Base-by-base conservation (phyloP, 192 early-diverging fungal species). In the Chytriomyces sp. region DNA sequence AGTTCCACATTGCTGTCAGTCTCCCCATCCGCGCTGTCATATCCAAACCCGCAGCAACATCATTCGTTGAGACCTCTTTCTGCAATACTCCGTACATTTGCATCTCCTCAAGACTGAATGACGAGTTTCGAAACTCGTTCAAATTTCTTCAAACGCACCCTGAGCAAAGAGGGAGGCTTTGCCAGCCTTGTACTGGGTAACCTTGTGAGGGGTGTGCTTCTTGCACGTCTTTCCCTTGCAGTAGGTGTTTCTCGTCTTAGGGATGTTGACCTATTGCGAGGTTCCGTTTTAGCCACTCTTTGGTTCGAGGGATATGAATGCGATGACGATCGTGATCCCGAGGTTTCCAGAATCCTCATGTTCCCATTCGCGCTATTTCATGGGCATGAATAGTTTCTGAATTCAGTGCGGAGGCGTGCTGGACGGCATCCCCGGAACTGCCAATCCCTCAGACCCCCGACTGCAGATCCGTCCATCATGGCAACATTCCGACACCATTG, bases 131-230 rank as follows among this genome's bases (percentile, higher is more conserved):
- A n/a, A n/a, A n/a, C n/a, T n/a, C n/a, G n/a, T n/a, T n/a, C n/a
- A n/a, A n/a, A n/a, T n/a, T n/a, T n/a, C n/a, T n/a, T n/a, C n/a
- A n/a, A n/a, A n/a, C 85, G 81, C 82, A 98, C 96, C 96, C 89
- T 99, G 97, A 77, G 94, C 96, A 80, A 95, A 99, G 77, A 97
- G 89, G 73, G 97, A 99, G 76, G 91, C 96, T 91, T 99, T 98
- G 74, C 97, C 97, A 70, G 93, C 94, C 94, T 98, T 99, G 95
- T 99, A 98, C 88, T 99, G 97, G 77, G 97, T 92, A 65, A 98
- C 97, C 92, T 98, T 98, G 94, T 99, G 97, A 59, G 94, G 92
- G 72, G 95, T 99, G 93, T 99, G 97, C 93, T 96, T 97, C 80
- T 86, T 88, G 92, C 95, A 99, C 81, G 89, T 89, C 84, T 86